phyloP scores from a whole-genome alignment of 2,329 filamentous ascomycete genomes.

The Phaeosphaeriaceae sp. region DNA sequence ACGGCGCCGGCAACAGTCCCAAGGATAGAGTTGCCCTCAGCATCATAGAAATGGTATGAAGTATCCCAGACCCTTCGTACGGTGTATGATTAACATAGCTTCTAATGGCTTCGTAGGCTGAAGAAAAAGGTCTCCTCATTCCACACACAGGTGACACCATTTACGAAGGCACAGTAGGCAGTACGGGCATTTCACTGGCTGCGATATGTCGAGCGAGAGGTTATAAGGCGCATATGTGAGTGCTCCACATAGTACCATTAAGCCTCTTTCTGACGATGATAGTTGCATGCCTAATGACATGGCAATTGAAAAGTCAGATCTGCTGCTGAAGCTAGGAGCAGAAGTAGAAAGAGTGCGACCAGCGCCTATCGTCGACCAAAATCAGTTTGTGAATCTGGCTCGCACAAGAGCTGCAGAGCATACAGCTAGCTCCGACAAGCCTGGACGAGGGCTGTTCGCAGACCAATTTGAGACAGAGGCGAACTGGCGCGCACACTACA shows the following conservation, averaged over 20 bases:
- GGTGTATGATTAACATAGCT: background rate
- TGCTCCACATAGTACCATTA: slow-evolving; percentile 5
- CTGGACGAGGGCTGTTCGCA: slow-evolving; percentile 86
- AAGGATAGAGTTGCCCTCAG: slow-evolving; percentile 94
- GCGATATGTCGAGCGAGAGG: slow-evolving; percentile 86
- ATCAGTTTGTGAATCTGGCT: slow-evolving; percentile 94
- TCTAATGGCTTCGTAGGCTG: slow-evolving; percentile 62
- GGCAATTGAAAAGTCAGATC: slow-evolving; percentile 83
- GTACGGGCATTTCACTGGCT: slow-evolving; percentile 93
- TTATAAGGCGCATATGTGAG: slow-evolving; percentile 86
- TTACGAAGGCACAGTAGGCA: slow-evolving; percentile 96
- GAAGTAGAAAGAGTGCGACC: slow-evolving; percentile 90
- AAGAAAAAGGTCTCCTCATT: slow-evolving; percentile 75
- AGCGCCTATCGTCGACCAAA: slow-evolving; percentile 89
- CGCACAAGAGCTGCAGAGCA: slow-evolving; percentile 78
- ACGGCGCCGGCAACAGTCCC: slow-evolving; percentile 90
- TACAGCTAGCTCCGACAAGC: slow-evolving; percentile 62
- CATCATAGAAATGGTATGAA: slow-evolving; percentile 73
- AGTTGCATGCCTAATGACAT: slow-evolving; percentile 95
- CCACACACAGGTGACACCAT: slow-evolving; percentile 90
- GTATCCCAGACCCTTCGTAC: background rate
- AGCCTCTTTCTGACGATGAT: slow-evolving; percentile 13
- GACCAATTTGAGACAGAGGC: slow-evolving; percentile 94
- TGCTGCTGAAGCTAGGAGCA: slow-evolving; percentile 88
- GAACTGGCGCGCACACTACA: slow-evolving; percentile 86